A percentile compares a stretch with the other conserved stretches of the same genome.
phyloP scores from a whole-genome alignment of 495 filamentous ascomycete species.

The Penicillium malachiteum region DNA sequence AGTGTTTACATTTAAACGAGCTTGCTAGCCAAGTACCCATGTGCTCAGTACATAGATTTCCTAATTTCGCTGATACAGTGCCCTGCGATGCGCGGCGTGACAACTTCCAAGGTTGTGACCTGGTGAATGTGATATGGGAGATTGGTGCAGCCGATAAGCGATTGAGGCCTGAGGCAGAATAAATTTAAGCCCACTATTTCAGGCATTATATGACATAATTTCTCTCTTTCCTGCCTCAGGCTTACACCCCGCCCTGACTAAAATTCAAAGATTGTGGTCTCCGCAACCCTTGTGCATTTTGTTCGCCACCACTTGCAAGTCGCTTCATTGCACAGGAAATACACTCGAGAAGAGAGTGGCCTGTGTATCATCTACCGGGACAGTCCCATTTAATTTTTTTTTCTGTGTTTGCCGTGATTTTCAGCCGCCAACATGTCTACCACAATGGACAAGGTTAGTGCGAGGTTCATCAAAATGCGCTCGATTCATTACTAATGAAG shows the following conservation, averaged over 20 bases:
- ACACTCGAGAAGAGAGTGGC: background rate
- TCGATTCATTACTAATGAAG: constrained; percentile 25
- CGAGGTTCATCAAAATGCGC: constrained; percentile 14
- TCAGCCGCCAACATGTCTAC: constrained; percentile 75
- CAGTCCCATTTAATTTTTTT: constrained; percentile 8
- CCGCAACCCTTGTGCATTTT: constrained; percentile 16
- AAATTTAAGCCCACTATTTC: background rate
- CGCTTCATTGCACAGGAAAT: constrained; percentile 10
- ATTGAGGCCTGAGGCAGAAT: constrained; percentile 11
- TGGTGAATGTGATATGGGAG: too few relatives aligned
- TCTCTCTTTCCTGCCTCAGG: constrained; percentile 25
- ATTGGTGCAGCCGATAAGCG: constrained; percentile 24
- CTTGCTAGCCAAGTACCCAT: too few relatives aligned
- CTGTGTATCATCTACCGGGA: background rate
- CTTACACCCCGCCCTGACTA: constrained; percentile 33
- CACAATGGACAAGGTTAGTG: constrained; percentile 86
- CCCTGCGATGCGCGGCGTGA: too few relatives aligned
- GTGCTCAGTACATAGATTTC: too few relatives aligned
- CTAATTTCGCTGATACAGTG: too few relatives aligned
- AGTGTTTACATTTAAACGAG: too few relatives aligned
- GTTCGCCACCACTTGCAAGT: constrained; percentile 9
- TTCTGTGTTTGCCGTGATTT: constrained; percentile 16
- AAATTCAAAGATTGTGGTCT: constrained; percentile 35
- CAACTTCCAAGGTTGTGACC: too few relatives aligned
- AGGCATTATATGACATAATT: constrained; percentile 26